These are phyloP conservation scores for Termitomyces sp. DNA, from an alignment of 768 basidiomycete genomes.

Conservation along the genomic window DNA sequence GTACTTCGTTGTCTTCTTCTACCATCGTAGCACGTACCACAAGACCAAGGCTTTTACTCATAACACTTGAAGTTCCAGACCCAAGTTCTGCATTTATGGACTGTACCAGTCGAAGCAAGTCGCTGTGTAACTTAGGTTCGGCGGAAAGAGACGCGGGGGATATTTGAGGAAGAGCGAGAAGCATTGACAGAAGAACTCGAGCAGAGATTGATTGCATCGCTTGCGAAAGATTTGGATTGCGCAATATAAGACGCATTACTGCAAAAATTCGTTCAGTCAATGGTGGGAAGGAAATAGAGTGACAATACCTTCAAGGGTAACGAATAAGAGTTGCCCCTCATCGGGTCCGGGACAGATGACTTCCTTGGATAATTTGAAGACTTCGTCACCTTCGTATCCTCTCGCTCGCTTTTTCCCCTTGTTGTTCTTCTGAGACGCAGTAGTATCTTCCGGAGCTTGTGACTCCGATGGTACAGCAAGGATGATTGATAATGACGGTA, in stretches of 20 bases:
- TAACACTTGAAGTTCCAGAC: slow-evolving; percentile 50
- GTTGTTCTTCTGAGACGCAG: slow-evolving; percentile 30
- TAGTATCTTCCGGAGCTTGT: slow-evolving; percentile 18
- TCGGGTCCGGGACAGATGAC: slow-evolving; percentile 45
- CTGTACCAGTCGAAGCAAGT: slow-evolving; percentile 44
- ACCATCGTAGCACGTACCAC: slow-evolving; percentile 30
- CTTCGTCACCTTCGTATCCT: slow-evolving; percentile 73
- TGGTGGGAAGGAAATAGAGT: not conserved
- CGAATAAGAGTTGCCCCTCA: slow-evolving; percentile 51
- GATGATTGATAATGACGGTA: slow-evolving; percentile 46
- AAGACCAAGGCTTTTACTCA: slow-evolving; percentile 61
- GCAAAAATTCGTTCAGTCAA: not conserved
- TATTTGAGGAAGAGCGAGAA: slow-evolving; percentile 54
- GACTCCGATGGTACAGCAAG: slow-evolving; percentile 37
- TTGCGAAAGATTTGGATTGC: slow-evolving; percentile 46
- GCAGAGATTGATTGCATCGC: slow-evolving; percentile 56
- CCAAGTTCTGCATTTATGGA: slow-evolving; percentile 44
- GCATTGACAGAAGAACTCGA: slow-evolving; percentile 55
- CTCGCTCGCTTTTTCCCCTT: slow-evolving; percentile 68
- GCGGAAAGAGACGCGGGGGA: slow-evolving; percentile 52
- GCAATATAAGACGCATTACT: slow-evolving; percentile 52
- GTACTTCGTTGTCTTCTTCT: slow-evolving; percentile 14
- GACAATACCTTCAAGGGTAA: slow-evolving; percentile 55
- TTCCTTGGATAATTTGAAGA: slow-evolving; percentile 49
- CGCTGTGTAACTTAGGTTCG: slow-evolving; percentile 45